Evolutionary conservation across 306 rosid species (phyloP), one percentile per base, ranked within the genome.

Genomic region (Prunus fruticosa): DNA sequence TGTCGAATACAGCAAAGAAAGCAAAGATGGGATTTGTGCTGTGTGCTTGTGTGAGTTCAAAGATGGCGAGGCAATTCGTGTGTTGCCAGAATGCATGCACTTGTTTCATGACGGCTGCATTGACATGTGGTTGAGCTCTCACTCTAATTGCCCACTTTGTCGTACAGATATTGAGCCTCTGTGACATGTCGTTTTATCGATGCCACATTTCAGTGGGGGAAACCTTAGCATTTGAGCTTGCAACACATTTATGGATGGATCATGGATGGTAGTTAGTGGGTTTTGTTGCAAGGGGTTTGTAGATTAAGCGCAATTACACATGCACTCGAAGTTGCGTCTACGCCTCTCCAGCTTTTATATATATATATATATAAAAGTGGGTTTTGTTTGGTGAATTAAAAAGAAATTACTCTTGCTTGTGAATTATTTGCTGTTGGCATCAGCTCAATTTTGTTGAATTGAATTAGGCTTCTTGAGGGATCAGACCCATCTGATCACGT

Each of bases 11-110:
- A 25, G 32, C 14, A 25, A 71, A 67, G 77, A 71, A 19, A 8
- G 41, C 46, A 67, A 54, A 13, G 67, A 41, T 16, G 73, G 64
- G 51, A 64, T 19, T 9, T 72, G 82, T 15, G 51, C 78, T 16
- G 82, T 78, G 54, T 78, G 82, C 45, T 78, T 64, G 67, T 25
- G 50, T 10, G 82, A 78, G 38, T 78, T 78, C 65, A 20, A 49
- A 3, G 72, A 71, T 13, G 67, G 57, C 14, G 77, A 78, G 67
- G 38, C 50, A 5, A 52, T 78, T 14, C 65, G 77, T 6, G 27
- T 64, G 16, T 30, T 71, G 38, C 77, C 73, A 0, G 77, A 71
- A 64, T 78, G 82, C 19, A 15, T 53, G 72, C 82, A 71, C 72
- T 63, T 71, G 61, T 78, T 71, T 53, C 77, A 78, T 72, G 78